Evolutionary conservation across 495 filamentous ascomycete species (phyloP).

Genomic region (Glutinoglossum americanum): DNA sequence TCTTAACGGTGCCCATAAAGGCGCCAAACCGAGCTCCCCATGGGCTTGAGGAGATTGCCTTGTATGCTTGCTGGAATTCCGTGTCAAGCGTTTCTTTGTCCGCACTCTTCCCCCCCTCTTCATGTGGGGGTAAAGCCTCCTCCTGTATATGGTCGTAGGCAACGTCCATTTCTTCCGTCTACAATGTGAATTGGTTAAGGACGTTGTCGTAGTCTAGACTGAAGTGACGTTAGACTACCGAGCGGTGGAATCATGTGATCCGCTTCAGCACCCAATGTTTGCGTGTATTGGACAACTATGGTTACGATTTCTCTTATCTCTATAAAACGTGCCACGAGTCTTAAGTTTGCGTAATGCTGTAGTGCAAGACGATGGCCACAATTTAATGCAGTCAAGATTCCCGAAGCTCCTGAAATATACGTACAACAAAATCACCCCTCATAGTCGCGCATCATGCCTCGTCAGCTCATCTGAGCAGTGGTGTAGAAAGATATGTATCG

Average conservation of each 20-base stretch:
- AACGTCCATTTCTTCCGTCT: constrained; percentile 47
- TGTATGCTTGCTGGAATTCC: constrained; percentile 89
- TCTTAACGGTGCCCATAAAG: constrained; percentile 73
- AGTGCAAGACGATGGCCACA: too few species aligned
- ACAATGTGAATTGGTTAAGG: too few species aligned
- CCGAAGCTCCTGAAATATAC: too few species aligned
- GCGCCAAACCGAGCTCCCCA: constrained; percentile 82
- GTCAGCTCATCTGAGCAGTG: too few species aligned
- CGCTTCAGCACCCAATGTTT: not conserved
- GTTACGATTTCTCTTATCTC: too few species aligned
- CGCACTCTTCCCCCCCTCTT: constrained; percentile 24
- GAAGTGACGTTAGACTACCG: not conserved
- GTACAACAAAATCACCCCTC: too few species aligned
- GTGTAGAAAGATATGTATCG: too few species aligned
- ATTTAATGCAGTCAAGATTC: too few species aligned
- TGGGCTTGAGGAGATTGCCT: constrained; percentile 69
- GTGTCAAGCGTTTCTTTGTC: constrained; percentile 45
- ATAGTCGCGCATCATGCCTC: too few species aligned
- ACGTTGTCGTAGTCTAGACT: not conserved
- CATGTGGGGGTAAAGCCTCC: constrained; percentile 43
- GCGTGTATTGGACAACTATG: not conserved
- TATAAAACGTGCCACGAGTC: too few species aligned
- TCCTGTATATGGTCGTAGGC: constrained; percentile 96
- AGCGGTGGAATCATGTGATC: not conserved
- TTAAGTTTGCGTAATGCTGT: too few species aligned